Evolutionary conservation across 805 yeast genomes (phyloP).

Genomic region (Pichia cabralensis): DNA sequence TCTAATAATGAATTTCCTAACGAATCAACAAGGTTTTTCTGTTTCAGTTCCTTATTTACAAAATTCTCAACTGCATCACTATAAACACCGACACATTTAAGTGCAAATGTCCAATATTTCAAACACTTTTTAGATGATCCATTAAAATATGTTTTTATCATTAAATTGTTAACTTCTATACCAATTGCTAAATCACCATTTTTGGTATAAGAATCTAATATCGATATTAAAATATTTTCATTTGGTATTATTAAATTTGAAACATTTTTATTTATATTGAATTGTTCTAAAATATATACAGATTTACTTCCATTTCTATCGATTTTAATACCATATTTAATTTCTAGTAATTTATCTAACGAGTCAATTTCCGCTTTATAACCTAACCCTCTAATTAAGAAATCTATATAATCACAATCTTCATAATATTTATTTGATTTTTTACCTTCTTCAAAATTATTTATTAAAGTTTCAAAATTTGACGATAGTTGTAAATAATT

Average conservation of each 20-base stretch:
- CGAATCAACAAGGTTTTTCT: too few relatives aligned
- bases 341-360: slow-evolving; percentile 17
- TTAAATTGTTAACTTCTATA: slow-evolving; percentile 16
- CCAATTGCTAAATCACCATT: slow-evolving; percentile 22
- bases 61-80: slow-evolving; percentile 14
- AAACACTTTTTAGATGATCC: not conserved
- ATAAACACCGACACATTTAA: slow-evolving; percentile 19
- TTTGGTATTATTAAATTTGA: slow-evolving; percentile 19
- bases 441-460: slow-evolving; percentile 5
- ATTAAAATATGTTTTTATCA: slow-evolving; percentile 16
- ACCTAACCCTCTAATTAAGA: slow-evolving; percentile 14
- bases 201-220: slow-evolving; percentile 22
- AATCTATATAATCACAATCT: not conserved
- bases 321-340: slow-evolving; percentile 21
- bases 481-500: slow-evolving; percentile 5
- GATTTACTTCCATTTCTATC: not conserved
- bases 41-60: too few relatives aligned
- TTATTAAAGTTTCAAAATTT: slow-evolving; percentile 4
- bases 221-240: slow-evolving; percentile 16
- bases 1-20: slow-evolving; percentile 5
- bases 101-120: slow-evolving; percentile 19
- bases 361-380: slow-evolving; percentile 17
- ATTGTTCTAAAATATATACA: slow-evolving; percentile 5
- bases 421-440: not conserved
- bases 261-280: slow-evolving; percentile 3